Percentiles rank a stretch among this genome's conserved stretches.
These are phyloP conservation scores for Scedosporium dehoogii DNA, from an alignment of 2,329 filamentous ascomycete genomes.

Conservation along the genomic window DNA sequence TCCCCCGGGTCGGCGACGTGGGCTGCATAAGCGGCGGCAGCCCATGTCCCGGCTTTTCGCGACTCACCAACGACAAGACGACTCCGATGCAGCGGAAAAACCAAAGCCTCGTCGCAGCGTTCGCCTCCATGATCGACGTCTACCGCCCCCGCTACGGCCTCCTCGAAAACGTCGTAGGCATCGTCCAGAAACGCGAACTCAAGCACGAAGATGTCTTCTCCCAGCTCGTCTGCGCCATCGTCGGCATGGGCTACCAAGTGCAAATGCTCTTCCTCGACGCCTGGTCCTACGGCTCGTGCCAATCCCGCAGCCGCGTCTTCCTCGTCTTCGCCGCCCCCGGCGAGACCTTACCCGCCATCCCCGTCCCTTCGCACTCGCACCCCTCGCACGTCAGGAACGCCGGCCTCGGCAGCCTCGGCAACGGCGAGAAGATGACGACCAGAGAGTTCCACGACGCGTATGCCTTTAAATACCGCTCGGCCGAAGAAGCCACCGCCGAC, in stretches of 20 bases:
- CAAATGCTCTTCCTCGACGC: constrained; percentile 59
- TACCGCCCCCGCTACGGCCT: constrained; percentile 67
- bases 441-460: constrained; percentile 33
- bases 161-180: constrained; percentile 65
- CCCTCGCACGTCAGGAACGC: constrained; percentile 22
- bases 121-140: constrained; percentile 63
- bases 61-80: constrained; percentile 46
- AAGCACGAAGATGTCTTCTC: constrained; percentile 56
- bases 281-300: constrained; percentile 57
- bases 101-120: constrained; percentile 67
- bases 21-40: constrained; percentile 63
- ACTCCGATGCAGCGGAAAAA: constrained; percentile 53
- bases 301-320: constrained; percentile 59
- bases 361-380: constrained; percentile 53
- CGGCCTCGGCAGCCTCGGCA: constrained; percentile 48
- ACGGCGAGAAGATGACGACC: constrained; percentile 48
- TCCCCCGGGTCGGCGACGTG: constrained; percentile 53
- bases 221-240: constrained; percentile 62
- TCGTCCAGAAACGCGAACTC: constrained; percentile 35
- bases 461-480: constrained; percentile 49
- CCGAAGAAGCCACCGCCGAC: constrained; percentile 43
- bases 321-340: constrained; percentile 62
- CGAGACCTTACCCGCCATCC: constrained; percentile 42
- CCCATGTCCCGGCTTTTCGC: constrained; percentile 69
- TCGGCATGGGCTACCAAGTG: constrained; percentile 69